Evolutionary conservation across 306 rosid genomes (phyloP), one percentile per base, ranked within the genome.

Genomic region (Cucurbita ficifolia): DNA sequence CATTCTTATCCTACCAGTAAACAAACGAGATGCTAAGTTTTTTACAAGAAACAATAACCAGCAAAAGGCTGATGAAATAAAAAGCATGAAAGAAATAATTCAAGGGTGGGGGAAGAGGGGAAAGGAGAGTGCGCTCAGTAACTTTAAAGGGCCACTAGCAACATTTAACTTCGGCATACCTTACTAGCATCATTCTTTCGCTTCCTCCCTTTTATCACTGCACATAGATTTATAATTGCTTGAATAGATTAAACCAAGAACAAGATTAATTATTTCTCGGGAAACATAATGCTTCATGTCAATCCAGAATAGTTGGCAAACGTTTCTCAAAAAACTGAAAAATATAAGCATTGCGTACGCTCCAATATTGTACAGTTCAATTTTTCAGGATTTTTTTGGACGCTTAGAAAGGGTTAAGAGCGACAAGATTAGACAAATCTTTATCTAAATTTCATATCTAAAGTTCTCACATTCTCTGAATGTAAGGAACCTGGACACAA

Each of bases 151-250:
- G 64, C 75, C 68, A 45, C 63, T 12, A 12, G 78, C 22, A 56
- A 79, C 19, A 46, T 78, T 78, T 52, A 78, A 67, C 45, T 48
- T 39, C 22, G 36, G 76, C 77, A 73, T 84, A 90, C 98, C 98
- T 85, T 84, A 65, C 16, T 38, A 72, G 85, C 57, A 76, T 90
- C 93, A 80, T 73, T 79, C 86, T 86, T 88, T 35, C 90, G 83
- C 80, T 90, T 93, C 84, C 63, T 82, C 73, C 89, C 84, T 81
- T 86, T 86, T 21, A 78, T 54, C 19, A 45, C 98, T 90, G 96
- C 90, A 87, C 78, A 74, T 57, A 87, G 61, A 74, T 83, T 60
- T 50, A 64, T 61, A 61, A 29, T 64, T 39, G 24, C 48, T 8
- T 4, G 13, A 38, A 61, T 22, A 61, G 48, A 61, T 61, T 61